phyloP scores from a whole-genome alignment of 2,329 filamentous ascomycete genomes.

The Botrytis deweyae region DNA sequence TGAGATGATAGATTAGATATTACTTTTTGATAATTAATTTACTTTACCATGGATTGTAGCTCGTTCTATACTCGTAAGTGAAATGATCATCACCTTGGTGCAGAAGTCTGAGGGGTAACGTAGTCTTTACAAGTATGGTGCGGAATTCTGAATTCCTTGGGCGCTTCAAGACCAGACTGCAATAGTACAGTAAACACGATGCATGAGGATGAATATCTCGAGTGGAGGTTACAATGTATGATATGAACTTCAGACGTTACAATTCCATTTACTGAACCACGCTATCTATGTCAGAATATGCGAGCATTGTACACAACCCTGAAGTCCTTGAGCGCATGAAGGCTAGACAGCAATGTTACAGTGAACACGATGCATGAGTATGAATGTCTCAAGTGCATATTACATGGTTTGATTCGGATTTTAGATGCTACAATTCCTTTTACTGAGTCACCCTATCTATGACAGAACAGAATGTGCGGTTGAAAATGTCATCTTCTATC shows the following conservation, averaged over 20 bases:
- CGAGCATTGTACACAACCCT: no score
- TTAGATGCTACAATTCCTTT: neutral
- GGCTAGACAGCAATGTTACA: no score
- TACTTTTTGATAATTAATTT: neutral
- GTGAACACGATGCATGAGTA: no score
- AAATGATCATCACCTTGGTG: neutral
- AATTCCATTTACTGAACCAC: no score
- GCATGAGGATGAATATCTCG: accelerated
- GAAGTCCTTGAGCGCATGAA: no score
- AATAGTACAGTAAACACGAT: neutral
- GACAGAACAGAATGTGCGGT: no score
- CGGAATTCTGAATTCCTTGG: accelerated
- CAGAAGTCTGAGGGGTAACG: neutral
- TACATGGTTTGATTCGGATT: no score
- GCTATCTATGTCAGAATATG: neutral
- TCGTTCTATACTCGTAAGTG: neutral
- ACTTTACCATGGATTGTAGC: neutral
- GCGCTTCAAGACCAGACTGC: neutral
- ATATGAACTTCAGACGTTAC: neutral
- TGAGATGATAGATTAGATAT: neutral
- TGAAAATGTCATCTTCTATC: neutral
- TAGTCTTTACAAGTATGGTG: neutral
- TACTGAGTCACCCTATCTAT: neutral
- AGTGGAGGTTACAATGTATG: neutral
- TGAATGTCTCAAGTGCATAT: no score